These are phyloP conservation scores for Punica granatum DNA, from an alignment of 345 rosid genomes.

Conservation along the genomic window DNA sequence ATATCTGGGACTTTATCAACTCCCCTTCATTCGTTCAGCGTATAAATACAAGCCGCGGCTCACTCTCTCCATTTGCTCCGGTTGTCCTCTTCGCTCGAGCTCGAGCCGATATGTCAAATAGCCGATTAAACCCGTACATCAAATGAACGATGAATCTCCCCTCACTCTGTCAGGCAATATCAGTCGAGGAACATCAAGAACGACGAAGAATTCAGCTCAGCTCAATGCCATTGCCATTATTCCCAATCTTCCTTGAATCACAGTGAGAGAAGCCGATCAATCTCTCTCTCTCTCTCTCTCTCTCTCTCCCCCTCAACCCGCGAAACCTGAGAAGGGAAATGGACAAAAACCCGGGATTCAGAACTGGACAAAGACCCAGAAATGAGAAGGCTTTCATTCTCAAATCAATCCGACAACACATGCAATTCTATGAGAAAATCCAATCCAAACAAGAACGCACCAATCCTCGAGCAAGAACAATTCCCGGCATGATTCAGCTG, in stretches of 20 bases:
- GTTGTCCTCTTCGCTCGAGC: neutral
- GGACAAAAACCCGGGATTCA: too few relatives aligned
- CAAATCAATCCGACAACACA: neutral
- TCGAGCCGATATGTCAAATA: too few relatives aligned
- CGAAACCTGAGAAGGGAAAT: neutral
- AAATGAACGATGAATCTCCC: neutral
- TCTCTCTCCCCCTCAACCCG: too few relatives aligned
- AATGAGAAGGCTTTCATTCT: neutral
- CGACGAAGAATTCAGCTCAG: neutral
- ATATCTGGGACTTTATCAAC: too few relatives aligned
- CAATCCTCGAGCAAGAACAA: neutral
- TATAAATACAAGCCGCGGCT: neutral
- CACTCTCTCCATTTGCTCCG: neutral
- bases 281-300: too few relatives aligned
- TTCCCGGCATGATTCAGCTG: neutral
- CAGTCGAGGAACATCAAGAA: neutral
- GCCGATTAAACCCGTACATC: too few relatives aligned
- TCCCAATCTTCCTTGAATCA: too few relatives aligned
- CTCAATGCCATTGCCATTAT: neutral
- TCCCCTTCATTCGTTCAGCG: too few relatives aligned
- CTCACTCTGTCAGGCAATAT: neutral
- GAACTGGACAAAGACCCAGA: neutral
- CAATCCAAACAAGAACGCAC: neutral
- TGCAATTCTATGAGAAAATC: neutral
- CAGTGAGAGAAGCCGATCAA: too few relatives aligned